These are phyloP conservation scores for Colletotrichum viniferum DNA, from an alignment of 2,329 filamentous ascomycete species.

Conservation along the genomic window DNA sequence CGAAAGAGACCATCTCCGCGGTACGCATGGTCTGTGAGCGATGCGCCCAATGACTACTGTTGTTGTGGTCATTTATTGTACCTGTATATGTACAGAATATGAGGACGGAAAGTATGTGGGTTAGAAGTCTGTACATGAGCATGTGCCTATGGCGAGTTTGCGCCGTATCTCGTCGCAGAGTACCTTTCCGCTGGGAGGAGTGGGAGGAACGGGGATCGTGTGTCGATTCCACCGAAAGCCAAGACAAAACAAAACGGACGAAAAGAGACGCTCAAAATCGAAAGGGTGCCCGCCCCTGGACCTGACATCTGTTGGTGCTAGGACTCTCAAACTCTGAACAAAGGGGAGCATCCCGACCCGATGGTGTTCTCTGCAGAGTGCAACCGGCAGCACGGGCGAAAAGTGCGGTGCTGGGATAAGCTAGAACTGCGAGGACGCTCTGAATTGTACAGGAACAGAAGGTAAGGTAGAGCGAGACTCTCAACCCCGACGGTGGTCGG, in stretches of 20 bases:
- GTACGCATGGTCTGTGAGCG: neutral
- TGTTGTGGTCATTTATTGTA: neutral
- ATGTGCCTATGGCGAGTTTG: neutral
- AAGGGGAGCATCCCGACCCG: neutral
- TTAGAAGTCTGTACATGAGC: neutral
- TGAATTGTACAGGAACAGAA: neutral
- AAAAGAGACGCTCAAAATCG: slow-evolving; percentile 6
- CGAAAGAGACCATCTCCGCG: neutral
- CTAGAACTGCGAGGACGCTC: neutral
- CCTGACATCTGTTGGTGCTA: slow-evolving; percentile 8
- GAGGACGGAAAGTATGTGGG: neutral
- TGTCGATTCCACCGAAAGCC: slow-evolving; percentile 1
- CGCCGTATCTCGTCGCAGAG: neutral
- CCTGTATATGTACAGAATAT: neutral
- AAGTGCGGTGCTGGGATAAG: neutral
- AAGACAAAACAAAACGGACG: slow-evolving; percentile 22
- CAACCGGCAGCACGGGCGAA: neutral
- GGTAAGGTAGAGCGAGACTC: neutral
- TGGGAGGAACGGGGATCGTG: slow-evolving; percentile 15
- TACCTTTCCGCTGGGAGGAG: slow-evolving; percentile 17
- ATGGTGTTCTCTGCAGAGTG: neutral
- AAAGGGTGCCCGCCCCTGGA: neutral
- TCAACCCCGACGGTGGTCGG: neutral
- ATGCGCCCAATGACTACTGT: neutral
- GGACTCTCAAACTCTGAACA: neutral